Conservation (phyloP, 2,329 filamentous ascomycete genomes). For the Fusarium marasasianum region DNA sequence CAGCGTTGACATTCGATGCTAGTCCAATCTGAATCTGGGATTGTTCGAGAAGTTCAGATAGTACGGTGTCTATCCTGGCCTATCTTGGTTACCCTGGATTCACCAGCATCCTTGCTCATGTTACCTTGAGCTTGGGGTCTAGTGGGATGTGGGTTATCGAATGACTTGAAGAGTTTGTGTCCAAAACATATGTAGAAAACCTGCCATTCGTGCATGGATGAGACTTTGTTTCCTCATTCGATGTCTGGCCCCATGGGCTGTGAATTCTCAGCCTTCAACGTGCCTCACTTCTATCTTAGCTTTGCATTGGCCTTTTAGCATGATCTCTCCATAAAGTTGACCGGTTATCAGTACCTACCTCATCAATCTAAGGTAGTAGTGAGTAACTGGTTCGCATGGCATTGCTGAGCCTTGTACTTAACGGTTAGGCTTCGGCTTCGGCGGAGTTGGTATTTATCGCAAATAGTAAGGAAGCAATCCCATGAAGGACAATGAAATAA, state of each 20-base stretch:
- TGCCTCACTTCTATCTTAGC: conserved; percentile 5
- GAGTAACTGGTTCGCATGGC: background rate
- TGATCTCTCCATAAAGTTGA: background rate
- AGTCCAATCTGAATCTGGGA: conserved; percentile 10
- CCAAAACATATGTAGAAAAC: background rate
- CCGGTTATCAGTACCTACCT: background rate
- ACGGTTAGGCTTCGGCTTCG: background rate
- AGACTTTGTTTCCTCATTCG: background rate
- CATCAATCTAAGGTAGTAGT: background rate
- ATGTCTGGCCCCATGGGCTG: background rate
- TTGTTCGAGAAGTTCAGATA: conserved; percentile 16
- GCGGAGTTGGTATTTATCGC: background rate
- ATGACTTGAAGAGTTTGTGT: conserved; percentile 15
- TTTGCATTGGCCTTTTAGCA: background rate
- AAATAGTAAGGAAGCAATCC: background rate
- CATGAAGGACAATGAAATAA: background rate
- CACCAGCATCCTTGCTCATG: background rate
- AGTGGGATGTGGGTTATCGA: conserved; percentile 30
- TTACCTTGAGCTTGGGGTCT: conserved; percentile 2
- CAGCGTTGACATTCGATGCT: background rate
- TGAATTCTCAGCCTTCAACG: background rate
- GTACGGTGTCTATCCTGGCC: background rate
- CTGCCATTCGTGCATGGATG: background rate
- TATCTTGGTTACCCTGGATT: background rate
- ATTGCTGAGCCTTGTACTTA: conserved; percentile 7